Percentiles rank a stretch among this genome's conserved stretches.
Evolutionary conservation across 805 yeast genomes (phyloP).

Genomic region (Dipodascus geniculatus): DNA sequence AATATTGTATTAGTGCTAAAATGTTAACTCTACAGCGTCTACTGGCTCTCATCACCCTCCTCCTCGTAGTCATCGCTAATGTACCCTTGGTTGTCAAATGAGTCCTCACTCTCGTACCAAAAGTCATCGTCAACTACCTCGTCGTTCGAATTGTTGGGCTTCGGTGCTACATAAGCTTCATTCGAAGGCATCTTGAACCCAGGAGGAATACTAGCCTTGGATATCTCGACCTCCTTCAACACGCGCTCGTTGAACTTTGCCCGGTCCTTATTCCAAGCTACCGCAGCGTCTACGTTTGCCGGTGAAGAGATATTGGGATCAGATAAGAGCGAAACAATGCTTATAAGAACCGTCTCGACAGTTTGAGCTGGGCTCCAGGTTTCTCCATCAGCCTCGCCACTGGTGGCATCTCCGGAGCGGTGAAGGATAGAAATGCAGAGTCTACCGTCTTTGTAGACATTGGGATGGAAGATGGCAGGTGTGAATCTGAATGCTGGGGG

Average conservation of each 20-base stretch:
- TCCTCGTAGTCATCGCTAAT: background rate
- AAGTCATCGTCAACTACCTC: slow-evolving; percentile 69
- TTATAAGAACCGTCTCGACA: slow-evolving; percentile 80
- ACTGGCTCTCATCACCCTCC: background rate
- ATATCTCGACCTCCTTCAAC: slow-evolving; percentile 54
- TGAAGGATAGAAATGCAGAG: slow-evolving; percentile 89
- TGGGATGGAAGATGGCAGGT: slow-evolving; percentile 91
- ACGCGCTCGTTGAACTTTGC: slow-evolving; percentile 68
- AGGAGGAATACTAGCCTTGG: slow-evolving; percentile 75
- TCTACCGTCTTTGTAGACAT: slow-evolving; percentile 87
- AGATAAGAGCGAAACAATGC: slow-evolving; percentile 80
- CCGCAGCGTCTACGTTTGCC: slow-evolving; percentile 93
- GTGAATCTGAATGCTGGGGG: slow-evolving; percentile 92
- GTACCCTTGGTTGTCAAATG: slow-evolving; percentile 35
- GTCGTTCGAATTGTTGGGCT: slow-evolving; percentile 24
- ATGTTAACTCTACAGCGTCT: background rate
- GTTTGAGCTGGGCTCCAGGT: slow-evolving; percentile 74
- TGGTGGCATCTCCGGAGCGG: slow-evolving; percentile 79
- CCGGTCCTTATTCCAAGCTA: slow-evolving; percentile 73
- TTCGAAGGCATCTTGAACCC: slow-evolving; percentile 77
- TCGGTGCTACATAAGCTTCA: slow-evolving; percentile 39
- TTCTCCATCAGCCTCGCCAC: slow-evolving; percentile 87
- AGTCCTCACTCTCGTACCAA: slow-evolving; percentile 70
- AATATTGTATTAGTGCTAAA: background rate
- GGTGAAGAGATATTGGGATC: slow-evolving; percentile 92